Percentiles rank a stretch among this genome's conserved stretches.
Conservation (phyloP, 2,329 filamentous ascomycete genomes). For the Colletotrichum sp. region DNA sequence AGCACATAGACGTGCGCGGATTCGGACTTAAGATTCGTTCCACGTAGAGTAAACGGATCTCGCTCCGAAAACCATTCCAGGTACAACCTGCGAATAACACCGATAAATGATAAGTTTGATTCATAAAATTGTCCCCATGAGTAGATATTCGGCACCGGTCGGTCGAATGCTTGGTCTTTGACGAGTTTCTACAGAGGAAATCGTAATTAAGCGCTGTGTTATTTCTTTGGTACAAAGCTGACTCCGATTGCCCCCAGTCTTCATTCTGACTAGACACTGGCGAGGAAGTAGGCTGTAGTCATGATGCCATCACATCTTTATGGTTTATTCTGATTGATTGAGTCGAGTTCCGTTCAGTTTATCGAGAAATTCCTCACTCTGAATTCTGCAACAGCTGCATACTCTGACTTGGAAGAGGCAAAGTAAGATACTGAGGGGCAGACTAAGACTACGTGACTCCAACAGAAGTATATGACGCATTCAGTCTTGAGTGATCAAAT, state of each 20-base stretch:
- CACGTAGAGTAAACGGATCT: no score
- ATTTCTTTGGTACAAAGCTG: no score
- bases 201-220: not conserved
- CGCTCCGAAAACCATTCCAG: no score
- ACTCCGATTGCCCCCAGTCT: not conserved
- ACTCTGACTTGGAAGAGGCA: not conserved
- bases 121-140: rapidly evolving
- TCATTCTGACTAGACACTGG: not conserved
- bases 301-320: rapidly evolving
- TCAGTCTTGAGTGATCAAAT: not conserved
- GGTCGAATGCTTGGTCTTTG: not conserved
- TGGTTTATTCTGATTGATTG: not conserved
- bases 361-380: not conserved
- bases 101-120: not conserved
- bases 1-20: no score
- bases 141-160: rapidly evolving
- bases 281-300: not conserved
- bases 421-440: not conserved
- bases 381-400: not conserved
- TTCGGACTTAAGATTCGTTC: no score
- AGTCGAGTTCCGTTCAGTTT: not conserved
- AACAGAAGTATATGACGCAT: not conserved
- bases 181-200: not conserved
- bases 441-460: not conserved
- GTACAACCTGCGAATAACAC: not conserved